Base-by-base conservation (phyloP, 768 basidiomycete species). In the Tubosaeta brunneosetosa region DNA sequence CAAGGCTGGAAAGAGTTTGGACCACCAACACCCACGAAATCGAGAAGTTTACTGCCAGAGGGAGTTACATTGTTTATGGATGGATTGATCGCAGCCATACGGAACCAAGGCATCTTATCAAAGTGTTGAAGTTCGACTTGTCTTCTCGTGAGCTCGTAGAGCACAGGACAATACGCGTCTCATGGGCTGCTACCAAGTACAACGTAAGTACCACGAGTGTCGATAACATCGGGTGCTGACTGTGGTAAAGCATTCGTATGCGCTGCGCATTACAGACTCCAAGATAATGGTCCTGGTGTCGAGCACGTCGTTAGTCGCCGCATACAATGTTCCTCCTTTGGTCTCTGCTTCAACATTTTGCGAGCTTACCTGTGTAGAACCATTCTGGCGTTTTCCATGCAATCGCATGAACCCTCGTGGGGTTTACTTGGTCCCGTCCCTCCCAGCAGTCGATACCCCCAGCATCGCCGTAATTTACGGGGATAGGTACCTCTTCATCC, bases 381-480 rank as follows among this genome's bases (percentile, higher is more conserved):
- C 52, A 6, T 50, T 57, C 36, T 57, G 52, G 56, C 45, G 43
- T 31, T 57, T 59, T 29, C 26, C 51, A 7, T 57, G 56, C 31
- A 27, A 31, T 17, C 43, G 34, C 32, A 49, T 59, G 47, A 17
- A 13, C 2, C 58, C 58, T 25, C 37, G 38, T n/a, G 43, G 43
- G 13, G 52, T 57, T 6, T 36, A 57, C 44, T 33, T 59, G 27
- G 47, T 57, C 13, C 56, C 58, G 5, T 53, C 55, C 11, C 37
- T 45, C 12, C 58, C 58, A 9, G 44, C 52, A 16, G 47, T 57
- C 19, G 47, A 58, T 17, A 27, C 43, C 11, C 50, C 57, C 27
- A 58, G 50, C 26, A 25, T 49, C 6, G 14, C 47, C 38, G 49
- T 59, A 40, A 44, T 51, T n/a, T 54, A 57, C 17, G n/a, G 43